Conservation (phyloP, 73 alveolate genomes). For the Breviolum minutum region DNA sequence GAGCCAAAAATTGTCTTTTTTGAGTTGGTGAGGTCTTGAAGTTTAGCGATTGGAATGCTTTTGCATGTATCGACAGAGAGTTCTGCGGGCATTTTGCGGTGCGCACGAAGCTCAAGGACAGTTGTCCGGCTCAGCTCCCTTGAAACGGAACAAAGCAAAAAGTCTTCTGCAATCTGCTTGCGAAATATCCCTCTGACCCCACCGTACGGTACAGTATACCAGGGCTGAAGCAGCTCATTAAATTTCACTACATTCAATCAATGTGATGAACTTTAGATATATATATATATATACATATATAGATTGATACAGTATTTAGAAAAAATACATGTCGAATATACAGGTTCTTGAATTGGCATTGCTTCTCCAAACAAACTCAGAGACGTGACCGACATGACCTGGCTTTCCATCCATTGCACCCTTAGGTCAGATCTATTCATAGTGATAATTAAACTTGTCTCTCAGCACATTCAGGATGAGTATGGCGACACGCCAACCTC, state of each 20-base stretch:
- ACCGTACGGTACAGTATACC: background rate
- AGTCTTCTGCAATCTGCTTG: conserved; percentile 1
- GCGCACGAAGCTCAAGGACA: no score
- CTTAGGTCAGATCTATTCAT: no score
- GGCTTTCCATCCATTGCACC: background rate
- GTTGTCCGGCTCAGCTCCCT: no score
- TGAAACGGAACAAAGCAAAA: background rate
- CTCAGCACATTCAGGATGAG: conserved; percentile 4
- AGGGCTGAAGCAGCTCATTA: background rate
- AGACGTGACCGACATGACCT: background rate
- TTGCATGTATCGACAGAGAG: no score
- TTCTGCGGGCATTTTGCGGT: no score
- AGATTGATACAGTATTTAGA: background rate
- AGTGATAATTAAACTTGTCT: background rate
- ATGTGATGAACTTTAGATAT: no score
- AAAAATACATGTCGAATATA: background rate
- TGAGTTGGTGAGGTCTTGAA: no score
- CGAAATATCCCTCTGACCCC: background rate
- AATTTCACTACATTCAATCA: no score
- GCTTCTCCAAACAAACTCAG: background rate
- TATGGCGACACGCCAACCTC: conserved; percentile 66
- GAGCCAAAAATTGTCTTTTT: no score
- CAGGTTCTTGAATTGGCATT: background rate
- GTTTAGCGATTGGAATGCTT: no score
- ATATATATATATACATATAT: no score